Evolutionary conservation across 1,139 yeast species (phyloP), one percentile per base, ranked within the genome.

Genomic region (Saccharomycopsis crataegensis): DNA sequence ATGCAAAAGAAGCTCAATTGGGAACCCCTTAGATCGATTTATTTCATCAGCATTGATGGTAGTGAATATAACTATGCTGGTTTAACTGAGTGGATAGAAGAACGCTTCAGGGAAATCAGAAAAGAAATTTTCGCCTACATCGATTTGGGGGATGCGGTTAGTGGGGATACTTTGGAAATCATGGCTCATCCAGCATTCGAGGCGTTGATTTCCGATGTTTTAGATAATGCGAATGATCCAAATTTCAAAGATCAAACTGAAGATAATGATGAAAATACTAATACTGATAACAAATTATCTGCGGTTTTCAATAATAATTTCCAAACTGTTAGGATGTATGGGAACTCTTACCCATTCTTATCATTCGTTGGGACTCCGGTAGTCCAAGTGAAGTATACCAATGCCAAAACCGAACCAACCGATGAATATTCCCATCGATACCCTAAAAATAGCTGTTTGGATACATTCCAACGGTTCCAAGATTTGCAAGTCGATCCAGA

Each of bases 21-120:
- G 98, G 72, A 75, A 47, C 98, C 99, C 0, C 67, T 91, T 33
- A 77, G 99, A 62, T 76, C 93, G 1, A 81, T 93, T 8, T 83
- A 84, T 62, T 90, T 93, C 68, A 81, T 83, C 0, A 88, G 96
- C 1, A 90, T 89, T 74, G 96, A 91, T 62, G 97, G 88, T 0
- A 74, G 86, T 0, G 83, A 85, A 58, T 90, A 86, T 63, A 91
- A 90, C 63, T 71, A 78, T 61, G 96, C 94, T 0, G 99, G 99
- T 0, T 76, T 90, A 43, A 77, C 94, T 0, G 94, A 86, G 62
- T 83, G 93, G 80, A 77, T 85, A 6, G 89, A 86, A 62, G 72
- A 74, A 43, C 77, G 79, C 58, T 68, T 73, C 31, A 77, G 77
- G 28, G 74, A 73, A 45, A 70, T 89, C 41, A 70, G 75, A 56